A percentile compares a stretch with the other conserved stretches of the same genome.
These are phyloP conservation scores for Aspergillus fumigatus DNA, from an alignment of 2,329 filamentous ascomycete species.

Conservation along the genomic window DNA sequence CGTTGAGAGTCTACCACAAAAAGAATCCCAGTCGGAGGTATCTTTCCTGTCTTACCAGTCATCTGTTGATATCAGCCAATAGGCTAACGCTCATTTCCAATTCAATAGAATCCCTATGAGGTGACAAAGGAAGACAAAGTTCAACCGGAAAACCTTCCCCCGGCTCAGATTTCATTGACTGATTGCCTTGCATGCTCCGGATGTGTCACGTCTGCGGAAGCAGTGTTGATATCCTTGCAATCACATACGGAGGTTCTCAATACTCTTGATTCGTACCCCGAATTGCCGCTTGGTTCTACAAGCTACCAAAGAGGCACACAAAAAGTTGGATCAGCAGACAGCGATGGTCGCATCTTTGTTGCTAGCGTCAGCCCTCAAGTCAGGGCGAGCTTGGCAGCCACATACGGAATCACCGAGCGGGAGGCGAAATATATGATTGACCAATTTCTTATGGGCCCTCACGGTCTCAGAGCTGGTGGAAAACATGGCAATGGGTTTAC, in stretches of 20 bases:
- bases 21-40: conserved; percentile 48
- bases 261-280: conserved; percentile 63
- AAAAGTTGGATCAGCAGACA: conserved; percentile 12
- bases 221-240: conserved; percentile 91
- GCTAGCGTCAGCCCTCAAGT: conserved; percentile 91
- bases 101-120: conserved; percentile 62
- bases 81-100: conserved; percentile 16
- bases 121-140: conserved; percentile 88
- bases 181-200: conserved; percentile 97
- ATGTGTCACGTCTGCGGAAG: conserved; percentile 95
- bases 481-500: conserved; percentile 71
- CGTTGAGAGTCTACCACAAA: conserved; percentile 78
- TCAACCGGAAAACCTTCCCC: conserved; percentile 53
- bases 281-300: conserved; percentile 31
- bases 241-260: conserved; percentile 87
- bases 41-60: conserved; percentile 11
- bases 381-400: conserved; percentile 81
- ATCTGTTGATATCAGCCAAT: conserved; percentile 2
- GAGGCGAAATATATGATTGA: conserved; percentile 79
- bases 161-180: conserved; percentile 90
- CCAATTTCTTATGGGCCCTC: conserved; percentile 67
- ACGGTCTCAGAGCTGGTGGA: conserved; percentile 66
- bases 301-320: conserved; percentile 44
- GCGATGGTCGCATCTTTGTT: conserved; percentile 72
- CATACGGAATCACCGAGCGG: conserved; percentile 67